A percentile compares a stretch with the other conserved stretches of the same genome.
phyloP scores from a whole-genome alignment of 2,329 filamentous ascomycete species.

The Aspergillus sp. region DNA sequence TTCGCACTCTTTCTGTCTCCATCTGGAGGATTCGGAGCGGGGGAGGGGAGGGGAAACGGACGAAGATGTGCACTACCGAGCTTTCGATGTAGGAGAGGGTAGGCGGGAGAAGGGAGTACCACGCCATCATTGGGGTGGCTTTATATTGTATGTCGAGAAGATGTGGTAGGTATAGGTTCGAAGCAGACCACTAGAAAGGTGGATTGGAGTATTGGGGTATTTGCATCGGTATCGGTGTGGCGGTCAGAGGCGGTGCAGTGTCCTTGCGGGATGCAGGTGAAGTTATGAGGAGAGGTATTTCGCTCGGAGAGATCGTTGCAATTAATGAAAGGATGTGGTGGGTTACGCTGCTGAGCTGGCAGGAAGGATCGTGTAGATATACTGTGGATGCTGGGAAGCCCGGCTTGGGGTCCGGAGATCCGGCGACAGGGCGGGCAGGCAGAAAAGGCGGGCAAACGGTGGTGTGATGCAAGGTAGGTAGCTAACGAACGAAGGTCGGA shows the following conservation, averaged over 20 bases:
- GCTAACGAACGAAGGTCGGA: background rate
- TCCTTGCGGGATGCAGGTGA: background rate
- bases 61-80: constrained; percentile 64
- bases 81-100: constrained; percentile 60
- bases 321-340: background rate
- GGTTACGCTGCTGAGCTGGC: background rate
- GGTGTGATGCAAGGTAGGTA: background rate
- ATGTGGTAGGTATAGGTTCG: background rate
- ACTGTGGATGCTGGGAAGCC: background rate
- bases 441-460: background rate
- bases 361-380: background rate
- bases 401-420: background rate
- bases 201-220: background rate
- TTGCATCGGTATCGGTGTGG: background rate
- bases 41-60: constrained; percentile 41
- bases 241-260: background rate
- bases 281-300: background rate
- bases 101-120: constrained; percentile 65
- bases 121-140: constrained; percentile 55
- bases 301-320: background rate
- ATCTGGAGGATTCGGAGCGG: background rate
- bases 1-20: background rate
- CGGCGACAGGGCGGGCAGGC: background rate
- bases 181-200: background rate
- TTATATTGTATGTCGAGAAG: background rate